phyloP scores from a whole-genome alignment of 2,329 filamentous ascomycete species.

The Hypoxylon sp. region DNA sequence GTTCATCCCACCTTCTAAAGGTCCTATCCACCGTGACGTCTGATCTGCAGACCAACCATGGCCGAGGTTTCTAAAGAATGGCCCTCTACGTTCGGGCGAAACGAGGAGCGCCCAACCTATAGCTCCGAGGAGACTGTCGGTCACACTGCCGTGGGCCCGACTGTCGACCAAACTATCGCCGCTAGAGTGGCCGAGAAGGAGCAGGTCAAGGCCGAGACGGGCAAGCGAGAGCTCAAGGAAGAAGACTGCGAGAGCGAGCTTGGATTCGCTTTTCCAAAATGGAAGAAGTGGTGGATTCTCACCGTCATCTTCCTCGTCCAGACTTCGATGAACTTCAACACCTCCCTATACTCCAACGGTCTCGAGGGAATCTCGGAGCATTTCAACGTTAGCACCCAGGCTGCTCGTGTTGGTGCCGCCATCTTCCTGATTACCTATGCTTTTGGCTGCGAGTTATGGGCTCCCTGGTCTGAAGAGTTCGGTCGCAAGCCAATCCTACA shows the following conservation, averaged over 20 bases:
- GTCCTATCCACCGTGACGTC: neutral
- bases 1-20: neutral
- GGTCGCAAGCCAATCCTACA: conserved; percentile 84
- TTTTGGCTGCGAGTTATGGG: conserved; percentile 91
- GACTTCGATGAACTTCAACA: conserved; percentile 85
- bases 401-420: conserved; percentile 80
- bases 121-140: conserved; percentile 46
- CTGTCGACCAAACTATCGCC: conserved; percentile 42
- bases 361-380: conserved; percentile 75
- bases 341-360: conserved; percentile 80
- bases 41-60: conserved; percentile 22
- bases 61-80: conserved; percentile 37
- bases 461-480: conserved; percentile 87
- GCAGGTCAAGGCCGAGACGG: conserved; percentile 36
- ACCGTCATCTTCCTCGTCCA: conserved; percentile 81
- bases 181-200: conserved; percentile 46
- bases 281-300: conserved; percentile 81
- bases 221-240: conserved; percentile 52
- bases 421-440: conserved; percentile 85
- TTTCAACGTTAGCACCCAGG: conserved; percentile 77
- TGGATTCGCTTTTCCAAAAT: conserved; percentile 71
- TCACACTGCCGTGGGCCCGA: conserved; percentile 38
- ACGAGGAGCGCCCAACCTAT: conserved; percentile 41
- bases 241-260: conserved; percentile 76
- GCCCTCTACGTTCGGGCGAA: conserved; percentile 35